These are phyloP conservation scores for Mycena maculata DNA, from an alignment of 768 basidiomycete genomes.

Conservation along the genomic window DNA sequence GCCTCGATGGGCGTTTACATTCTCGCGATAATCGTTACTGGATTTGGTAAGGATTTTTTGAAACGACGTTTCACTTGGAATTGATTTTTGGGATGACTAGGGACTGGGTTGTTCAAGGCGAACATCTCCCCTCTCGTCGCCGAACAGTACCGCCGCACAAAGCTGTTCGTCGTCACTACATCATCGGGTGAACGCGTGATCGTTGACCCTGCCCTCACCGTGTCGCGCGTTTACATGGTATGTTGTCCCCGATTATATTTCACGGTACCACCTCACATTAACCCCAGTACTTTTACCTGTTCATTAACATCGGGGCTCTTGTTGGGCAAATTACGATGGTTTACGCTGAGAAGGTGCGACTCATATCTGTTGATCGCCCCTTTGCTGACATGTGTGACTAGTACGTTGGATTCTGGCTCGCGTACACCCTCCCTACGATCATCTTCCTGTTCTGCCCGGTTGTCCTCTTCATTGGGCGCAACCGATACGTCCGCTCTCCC, in stretches of 20 bases:
- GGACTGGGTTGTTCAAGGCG: conserved; percentile 77
- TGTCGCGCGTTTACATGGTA: conserved; percentile 76
- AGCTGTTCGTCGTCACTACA: conserved; percentile 61
- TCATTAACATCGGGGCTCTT: conserved; percentile 76
- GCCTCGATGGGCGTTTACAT: conserved; percentile 64
- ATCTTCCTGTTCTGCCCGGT: conserved; percentile 72
- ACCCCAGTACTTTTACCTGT: conserved; percentile 48
- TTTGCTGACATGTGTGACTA: conserved; percentile 28
- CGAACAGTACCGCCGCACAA: conserved; percentile 74
- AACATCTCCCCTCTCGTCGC: conserved; percentile 85
- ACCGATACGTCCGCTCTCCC: conserved; percentile 65
- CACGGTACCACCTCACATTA: neutral
- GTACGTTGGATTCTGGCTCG: conserved; percentile 75
- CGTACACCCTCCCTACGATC: conserved; percentile 72
- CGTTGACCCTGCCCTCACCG: conserved; percentile 76
- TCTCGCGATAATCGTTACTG: conserved; percentile 72
- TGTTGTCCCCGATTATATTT: neutral
- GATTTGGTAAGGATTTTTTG: conserved; percentile 46
- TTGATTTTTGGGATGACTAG: conserved; percentile 49
- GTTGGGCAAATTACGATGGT: conserved; percentile 42
- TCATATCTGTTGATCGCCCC: neutral
- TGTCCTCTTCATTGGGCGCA: conserved; percentile 65
- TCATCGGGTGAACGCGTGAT: conserved; percentile 76
- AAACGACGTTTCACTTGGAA: neutral
- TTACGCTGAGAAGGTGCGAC: conserved; percentile 69